Conservation (phyloP, 2,329 filamentous ascomycete genomes). For the Phialophora macrospora region DNA sequence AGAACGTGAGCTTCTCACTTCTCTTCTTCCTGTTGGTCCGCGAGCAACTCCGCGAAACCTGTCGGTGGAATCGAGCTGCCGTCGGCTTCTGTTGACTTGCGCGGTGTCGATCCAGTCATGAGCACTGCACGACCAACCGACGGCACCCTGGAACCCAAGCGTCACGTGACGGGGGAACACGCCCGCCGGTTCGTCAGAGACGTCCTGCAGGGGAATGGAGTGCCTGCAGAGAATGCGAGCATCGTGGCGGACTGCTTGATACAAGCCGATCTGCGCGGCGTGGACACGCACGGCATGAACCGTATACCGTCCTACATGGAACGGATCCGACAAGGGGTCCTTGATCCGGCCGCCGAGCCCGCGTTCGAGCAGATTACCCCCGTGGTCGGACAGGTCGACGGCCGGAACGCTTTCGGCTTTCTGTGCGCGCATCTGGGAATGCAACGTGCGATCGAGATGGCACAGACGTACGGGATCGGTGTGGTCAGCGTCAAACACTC, state of each 20-base stretch:
- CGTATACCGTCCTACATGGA: conserved; percentile 78
- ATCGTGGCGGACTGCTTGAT: conserved; percentile 72
- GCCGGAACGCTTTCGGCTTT: conserved; percentile 75
- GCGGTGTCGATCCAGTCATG: not conserved
- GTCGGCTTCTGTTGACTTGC: not conserved
- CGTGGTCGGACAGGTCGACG: conserved; percentile 70
- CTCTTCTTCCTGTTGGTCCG: not conserved
- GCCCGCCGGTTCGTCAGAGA: conserved; percentile 12
- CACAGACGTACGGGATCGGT: conserved; percentile 69
- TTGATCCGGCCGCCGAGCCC: conserved; percentile 66
- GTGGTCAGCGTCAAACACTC: conserved; percentile 76
- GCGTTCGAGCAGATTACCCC: conserved; percentile 67
- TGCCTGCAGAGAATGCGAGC: conserved; percentile 62
- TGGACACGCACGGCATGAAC: conserved; percentile 80
- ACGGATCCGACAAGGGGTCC: conserved; percentile 70
- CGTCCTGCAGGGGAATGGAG: conserved; percentile 58
- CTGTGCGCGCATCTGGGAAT: conserved; percentile 71
- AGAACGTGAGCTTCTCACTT: not conserved
- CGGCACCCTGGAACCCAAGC: not conserved
- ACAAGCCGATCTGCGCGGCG: conserved; percentile 74
- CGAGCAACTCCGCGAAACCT: not conserved
- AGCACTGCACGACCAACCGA: not conserved
- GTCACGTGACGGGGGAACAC: not conserved
- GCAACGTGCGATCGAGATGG: conserved; percentile 69
- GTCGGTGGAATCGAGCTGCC: not conserved